Percentiles rank a stretch among this genome's conserved stretches.
Conservation (phyloP, 805 yeast species). For the Deakozyma indianensis region DNA sequence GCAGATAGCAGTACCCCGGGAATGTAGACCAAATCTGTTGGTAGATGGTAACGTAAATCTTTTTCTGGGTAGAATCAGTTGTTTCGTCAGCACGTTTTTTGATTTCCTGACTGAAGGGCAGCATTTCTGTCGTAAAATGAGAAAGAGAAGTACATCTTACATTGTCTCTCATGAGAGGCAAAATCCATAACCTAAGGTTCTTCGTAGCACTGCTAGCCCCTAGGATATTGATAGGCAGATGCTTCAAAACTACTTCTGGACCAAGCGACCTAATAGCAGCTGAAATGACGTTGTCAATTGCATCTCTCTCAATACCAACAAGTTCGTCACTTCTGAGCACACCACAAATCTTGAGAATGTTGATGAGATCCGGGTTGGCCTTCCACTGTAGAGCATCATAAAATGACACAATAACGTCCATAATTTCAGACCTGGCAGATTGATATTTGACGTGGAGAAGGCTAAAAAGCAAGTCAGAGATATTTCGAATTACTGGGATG, state of each 20-base stretch:
- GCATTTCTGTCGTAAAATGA: slow-evolving; percentile 45
- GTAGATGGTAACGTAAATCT: slow-evolving; percentile 69
- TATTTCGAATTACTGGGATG: slow-evolving; percentile 23
- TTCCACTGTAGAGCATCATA: slow-evolving; percentile 50
- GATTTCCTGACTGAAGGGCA: slow-evolving; percentile 39
- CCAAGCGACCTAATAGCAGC: slow-evolving; percentile 73
- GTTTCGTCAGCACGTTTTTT: slow-evolving; percentile 13
- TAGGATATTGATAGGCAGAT: slow-evolving; percentile 62
- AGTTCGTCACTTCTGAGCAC: slow-evolving; percentile 75
- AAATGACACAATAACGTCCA: slow-evolving; percentile 50
- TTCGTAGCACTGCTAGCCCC: slow-evolving; percentile 11
- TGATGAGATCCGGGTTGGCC: slow-evolving; percentile 55
- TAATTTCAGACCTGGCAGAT: slow-evolving; percentile 58
- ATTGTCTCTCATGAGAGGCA: slow-evolving; percentile 81
- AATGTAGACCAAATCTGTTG: slow-evolving; percentile 89
- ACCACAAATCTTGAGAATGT: slow-evolving; percentile 60
- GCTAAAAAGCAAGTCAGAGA: slow-evolving; percentile 43
- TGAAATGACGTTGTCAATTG: slow-evolving; percentile 68
- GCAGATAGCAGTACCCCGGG: slow-evolving; percentile 81
- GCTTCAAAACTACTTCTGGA: slow-evolving; percentile 63
- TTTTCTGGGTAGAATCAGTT: slow-evolving; percentile 42
- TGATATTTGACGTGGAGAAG: slow-evolving; percentile 62
- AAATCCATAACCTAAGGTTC: slow-evolving; percentile 77
- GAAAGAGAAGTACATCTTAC: slow-evolving; percentile 56
- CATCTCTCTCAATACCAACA: slow-evolving; percentile 46